phyloP scores from a whole-genome alignment of 2,329 filamentous ascomycete genomes.

The Penicillium expansum region DNA sequence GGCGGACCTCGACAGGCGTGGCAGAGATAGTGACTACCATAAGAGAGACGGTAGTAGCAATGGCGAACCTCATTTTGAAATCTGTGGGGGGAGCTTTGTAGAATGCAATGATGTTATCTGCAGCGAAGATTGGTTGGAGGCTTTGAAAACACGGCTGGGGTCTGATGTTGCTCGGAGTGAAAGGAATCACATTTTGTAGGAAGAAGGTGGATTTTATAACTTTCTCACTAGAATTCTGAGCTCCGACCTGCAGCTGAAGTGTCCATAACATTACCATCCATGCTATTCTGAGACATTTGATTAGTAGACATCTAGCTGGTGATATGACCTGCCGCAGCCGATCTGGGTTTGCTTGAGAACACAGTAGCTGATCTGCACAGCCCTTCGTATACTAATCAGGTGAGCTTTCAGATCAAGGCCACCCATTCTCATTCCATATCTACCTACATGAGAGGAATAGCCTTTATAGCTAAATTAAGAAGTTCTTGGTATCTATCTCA shows the following conservation, averaged over 20 bases:
- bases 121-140: neutral
- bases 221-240: neutral
- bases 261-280: neutral
- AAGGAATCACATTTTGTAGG: neutral
- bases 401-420: neutral
- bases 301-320: neutral
- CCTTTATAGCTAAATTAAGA: neutral
- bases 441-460: neutral
- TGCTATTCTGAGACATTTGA: neutral
- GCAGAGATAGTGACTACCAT: conserved; percentile 5
- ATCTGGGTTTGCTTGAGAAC: neutral
- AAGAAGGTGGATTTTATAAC: neutral
- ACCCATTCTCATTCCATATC: neutral
- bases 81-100: neutral
- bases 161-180: neutral
- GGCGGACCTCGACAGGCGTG: conserved; percentile 5
- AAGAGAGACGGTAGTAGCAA: conserved; percentile 31
- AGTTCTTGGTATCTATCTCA: neutral
- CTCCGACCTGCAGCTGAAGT: too few species aligned
- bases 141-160: neutral
- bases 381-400: conserved; percentile 1
- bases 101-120: neutral
- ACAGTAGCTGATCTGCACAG: neutral
- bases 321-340: neutral
- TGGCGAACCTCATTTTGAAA: conserved; percentile 6